Base-by-base conservation (phyloP, 768 basidiomycete genomes). In the Trametes cinnabarina region DNA sequence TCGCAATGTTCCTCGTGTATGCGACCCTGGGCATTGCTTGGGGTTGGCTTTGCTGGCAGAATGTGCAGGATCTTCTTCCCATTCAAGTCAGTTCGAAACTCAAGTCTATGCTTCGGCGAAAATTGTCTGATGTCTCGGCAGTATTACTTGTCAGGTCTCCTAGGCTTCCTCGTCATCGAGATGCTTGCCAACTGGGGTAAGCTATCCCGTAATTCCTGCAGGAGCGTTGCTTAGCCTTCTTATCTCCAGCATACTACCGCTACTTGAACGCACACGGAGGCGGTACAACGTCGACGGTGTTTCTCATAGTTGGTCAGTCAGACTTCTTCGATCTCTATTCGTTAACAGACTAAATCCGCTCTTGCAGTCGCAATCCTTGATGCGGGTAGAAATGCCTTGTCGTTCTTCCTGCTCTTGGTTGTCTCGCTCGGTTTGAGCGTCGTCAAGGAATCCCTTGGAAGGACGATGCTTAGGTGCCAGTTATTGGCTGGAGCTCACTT, bases 331-430 rank as follows among this genome's bases (percentile, higher is more conserved):
- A 22, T 4, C 11, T 1, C 25, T 22, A 17, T 56, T 25, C 53
- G n/a, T 42, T 23, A 44, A 22, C 42, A 25, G 26, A 44, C 26
- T 48, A 4, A 22, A 19, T 17, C 19, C 19, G 19, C 26, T 3
- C 20, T 7, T 53, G 30, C 61, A 92, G 94, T 96, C 39, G 90
- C 94, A n/a, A 92, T 95, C 58, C 77, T 98, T 42, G 95, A 98
- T 66, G 96, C 97, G 9, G 95, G 90, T 6, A 77, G 97, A 44
- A 98, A 98, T 67, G 90, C 94, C 2, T 79, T 95, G 70, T 94
- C 92, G 1, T 94, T 98, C 76, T 98, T 98, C 76, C 84, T 98
- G 79, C 80, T 99, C 20, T 78, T 98, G 20, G 86, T 98, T 43
- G 95, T 98, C 23, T 87, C 91, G 4, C 82, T 98, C 65, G 97